Conservation (phyloP, 345 rosid genomes). For the Abelmoschus esculentus region DNA sequence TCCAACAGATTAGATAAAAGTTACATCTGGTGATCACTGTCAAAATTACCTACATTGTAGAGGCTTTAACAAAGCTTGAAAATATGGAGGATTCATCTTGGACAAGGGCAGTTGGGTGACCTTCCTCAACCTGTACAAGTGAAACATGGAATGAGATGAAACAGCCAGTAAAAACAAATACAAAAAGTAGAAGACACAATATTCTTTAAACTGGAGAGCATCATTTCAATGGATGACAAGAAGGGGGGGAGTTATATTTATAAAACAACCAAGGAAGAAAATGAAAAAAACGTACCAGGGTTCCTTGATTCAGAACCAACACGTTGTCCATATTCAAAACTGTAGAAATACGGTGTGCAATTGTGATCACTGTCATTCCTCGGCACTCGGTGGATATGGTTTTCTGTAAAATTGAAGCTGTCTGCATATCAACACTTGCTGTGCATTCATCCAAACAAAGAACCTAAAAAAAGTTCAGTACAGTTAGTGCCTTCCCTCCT, state of each 20-base stretch:
- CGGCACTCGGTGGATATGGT: conserved; percentile 60
- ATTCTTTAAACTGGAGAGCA: neutral
- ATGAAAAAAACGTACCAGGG: conserved; percentile 30
- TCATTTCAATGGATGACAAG: neutral
- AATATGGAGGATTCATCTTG: conserved; percentile 50
- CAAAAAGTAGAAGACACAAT: neutral
- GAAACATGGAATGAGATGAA: neutral
- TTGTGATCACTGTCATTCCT: conserved; percentile 74
- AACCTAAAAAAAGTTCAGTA: conserved; percentile 32
- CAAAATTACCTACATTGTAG: conserved; percentile 30
- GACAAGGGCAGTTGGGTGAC: conserved; percentile 58
- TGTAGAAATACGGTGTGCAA: conserved; percentile 90
- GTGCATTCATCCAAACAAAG: conserved; percentile 96
- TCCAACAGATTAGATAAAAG: neutral
- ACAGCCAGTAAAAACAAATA: too few relatives aligned
- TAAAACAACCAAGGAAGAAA: neutral
- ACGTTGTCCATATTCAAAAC: conserved; percentile 65
- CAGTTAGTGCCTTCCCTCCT: neutral
- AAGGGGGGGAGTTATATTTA: neutral
- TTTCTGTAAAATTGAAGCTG: conserved; percentile 64
- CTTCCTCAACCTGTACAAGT: conserved; percentile 55
- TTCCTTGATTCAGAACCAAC: conserved; percentile 62
- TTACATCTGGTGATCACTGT: neutral
- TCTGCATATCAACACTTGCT: conserved; percentile 63
- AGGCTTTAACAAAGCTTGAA: conserved; percentile 70